A percentile compares a stretch with the other conserved stretches of the same genome.
phyloP scores from a whole-genome alignment of 2,329 filamentous ascomycete species.

The Fusarium sublunatum region DNA sequence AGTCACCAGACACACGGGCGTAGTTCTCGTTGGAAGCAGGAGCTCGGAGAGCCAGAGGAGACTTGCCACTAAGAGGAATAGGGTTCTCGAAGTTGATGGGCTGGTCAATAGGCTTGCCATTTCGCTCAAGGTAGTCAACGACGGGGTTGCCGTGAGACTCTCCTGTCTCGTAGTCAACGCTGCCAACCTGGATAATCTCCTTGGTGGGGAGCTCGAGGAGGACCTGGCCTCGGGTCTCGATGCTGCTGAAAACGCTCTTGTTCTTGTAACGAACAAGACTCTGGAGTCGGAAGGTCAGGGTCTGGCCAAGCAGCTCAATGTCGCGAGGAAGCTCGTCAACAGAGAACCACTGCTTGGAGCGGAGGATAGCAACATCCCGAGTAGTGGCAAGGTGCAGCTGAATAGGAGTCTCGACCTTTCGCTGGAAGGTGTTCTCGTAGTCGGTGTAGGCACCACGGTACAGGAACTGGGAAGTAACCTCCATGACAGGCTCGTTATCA shows the following conservation, averaged over 20 bases:
- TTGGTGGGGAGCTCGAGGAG: constrained; percentile 95
- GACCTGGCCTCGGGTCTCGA: constrained; percentile 92
- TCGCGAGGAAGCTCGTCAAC: constrained; percentile 77
- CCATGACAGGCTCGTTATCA: constrained; percentile 88
- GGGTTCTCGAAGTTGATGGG: constrained; percentile 97
- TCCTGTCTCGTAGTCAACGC: constrained; percentile 93
- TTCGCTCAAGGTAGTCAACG: constrained; percentile 92
- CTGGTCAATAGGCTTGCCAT: constrained; percentile 93
- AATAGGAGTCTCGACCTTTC: constrained; percentile 95
- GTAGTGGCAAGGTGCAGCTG: constrained; percentile 87
- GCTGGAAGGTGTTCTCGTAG: constrained; percentile 98
- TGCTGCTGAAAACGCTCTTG: constrained; percentile 87
- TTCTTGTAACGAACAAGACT: constrained; percentile 95
- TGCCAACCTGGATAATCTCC: constrained; percentile 97
- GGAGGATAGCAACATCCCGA: constrained; percentile 92
- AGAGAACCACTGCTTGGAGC: constrained; percentile 98
- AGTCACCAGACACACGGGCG: constrained; percentile 96
- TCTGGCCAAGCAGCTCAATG: constrained; percentile 90
- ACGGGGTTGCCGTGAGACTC: constrained; percentile 95
- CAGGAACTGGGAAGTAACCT: constrained; percentile 97
- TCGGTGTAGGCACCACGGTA: constrained; percentile 94
- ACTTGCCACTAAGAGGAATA: constrained; percentile 93
- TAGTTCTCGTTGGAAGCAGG: constrained; percentile 98
- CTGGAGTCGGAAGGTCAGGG: constrained; percentile 93
- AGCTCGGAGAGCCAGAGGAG: constrained; percentile 86